Conservation (phyloP, 768 basidiomycete species). For the Boletus subparvulus region DNA sequence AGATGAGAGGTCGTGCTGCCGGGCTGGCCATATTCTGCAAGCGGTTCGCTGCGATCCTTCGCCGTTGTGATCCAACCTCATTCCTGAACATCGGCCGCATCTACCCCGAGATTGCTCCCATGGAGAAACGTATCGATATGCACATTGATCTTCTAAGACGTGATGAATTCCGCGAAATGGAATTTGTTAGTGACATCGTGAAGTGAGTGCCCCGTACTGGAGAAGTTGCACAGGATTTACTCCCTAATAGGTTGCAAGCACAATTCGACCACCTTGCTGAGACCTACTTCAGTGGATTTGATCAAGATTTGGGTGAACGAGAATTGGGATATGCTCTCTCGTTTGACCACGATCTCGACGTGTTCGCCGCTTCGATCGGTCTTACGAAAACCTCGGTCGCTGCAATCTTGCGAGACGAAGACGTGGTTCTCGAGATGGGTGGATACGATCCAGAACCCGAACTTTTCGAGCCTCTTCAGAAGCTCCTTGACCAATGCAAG, state of each 20-base stretch:
- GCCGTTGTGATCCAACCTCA: conserved; percentile 76
- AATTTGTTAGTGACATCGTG: conserved; percentile 86
- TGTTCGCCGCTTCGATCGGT: conserved; percentile 89
- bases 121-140: conserved; percentile 91
- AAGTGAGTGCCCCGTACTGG: conserved; percentile 58
- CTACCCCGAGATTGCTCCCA: conserved; percentile 77
- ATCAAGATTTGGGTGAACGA: conserved; percentile 87
- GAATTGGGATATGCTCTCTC: conserved; percentile 80
- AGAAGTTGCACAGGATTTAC: background rate
- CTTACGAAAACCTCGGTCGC: conserved; percentile 84
- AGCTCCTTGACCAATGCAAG: conserved; percentile 78
- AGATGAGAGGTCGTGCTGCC: conserved; percentile 85
- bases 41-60: conserved; percentile 83
- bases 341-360: conserved; percentile 91
- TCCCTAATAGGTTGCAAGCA: conserved; percentile 69
- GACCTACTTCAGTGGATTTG: conserved; percentile 77
- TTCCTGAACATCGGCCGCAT: conserved; percentile 86
- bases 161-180: conserved; percentile 91
- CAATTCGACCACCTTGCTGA: conserved; percentile 93
- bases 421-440: conserved; percentile 70
- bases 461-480: conserved; percentile 80
- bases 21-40: conserved; percentile 82
- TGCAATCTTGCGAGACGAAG: conserved; percentile 74
- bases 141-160: conserved; percentile 81
- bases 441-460: conserved; percentile 73